Evolutionary conservation across 371 early-diverging fungal species (phyloP).

Genomic region (Fennellomyces sp.): DNA sequence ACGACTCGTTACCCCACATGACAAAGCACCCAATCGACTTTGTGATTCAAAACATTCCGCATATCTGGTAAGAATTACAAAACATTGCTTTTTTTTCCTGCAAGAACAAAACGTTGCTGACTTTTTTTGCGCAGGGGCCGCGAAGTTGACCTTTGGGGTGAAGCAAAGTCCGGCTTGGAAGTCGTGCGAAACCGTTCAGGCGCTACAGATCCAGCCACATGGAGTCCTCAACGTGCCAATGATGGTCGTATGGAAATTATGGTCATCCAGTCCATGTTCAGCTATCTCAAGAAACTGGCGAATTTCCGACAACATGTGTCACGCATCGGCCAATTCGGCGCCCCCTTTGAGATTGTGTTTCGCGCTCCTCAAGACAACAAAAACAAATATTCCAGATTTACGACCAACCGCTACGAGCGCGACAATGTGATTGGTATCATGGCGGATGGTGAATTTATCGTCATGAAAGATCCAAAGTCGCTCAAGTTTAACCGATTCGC

Average conservation of each 20-base stretch:
- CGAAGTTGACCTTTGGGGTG: conserved; percentile 38
- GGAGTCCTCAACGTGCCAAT: conserved; percentile 33
- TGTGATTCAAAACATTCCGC: conserved; percentile 51
- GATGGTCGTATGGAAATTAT: conserved; percentile 44
- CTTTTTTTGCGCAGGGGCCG: conserved; percentile 39
- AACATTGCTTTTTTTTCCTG: too few relatives aligned
- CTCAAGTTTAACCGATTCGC: conserved; percentile 52
- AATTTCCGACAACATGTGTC: conserved; percentile 44
- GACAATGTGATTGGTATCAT: conserved; percentile 57
- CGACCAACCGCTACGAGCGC: conserved; percentile 21
- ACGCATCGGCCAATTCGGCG: conserved; percentile 44
- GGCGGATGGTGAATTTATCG: conserved; percentile 72
- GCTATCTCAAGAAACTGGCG: conserved; percentile 47
- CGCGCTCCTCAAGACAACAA: conserved; percentile 24
- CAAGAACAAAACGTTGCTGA: too few relatives aligned
- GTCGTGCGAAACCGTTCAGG: conserved; percentile 18
- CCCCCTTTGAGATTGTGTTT: conserved; percentile 40
- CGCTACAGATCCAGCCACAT: conserved; percentile 26
- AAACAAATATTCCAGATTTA: background rate
- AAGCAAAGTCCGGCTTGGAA: conserved; percentile 30
- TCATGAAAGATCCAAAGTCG: conserved; percentile 55
- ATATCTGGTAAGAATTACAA: conserved; percentile 32
- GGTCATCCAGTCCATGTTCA: conserved; percentile 29
- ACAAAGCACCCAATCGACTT: conserved; percentile 39
- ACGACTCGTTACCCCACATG: conserved; percentile 17